phyloP scores from a whole-genome alignment of 129 eudicot genomes.

The Apium graveolens region DNA sequence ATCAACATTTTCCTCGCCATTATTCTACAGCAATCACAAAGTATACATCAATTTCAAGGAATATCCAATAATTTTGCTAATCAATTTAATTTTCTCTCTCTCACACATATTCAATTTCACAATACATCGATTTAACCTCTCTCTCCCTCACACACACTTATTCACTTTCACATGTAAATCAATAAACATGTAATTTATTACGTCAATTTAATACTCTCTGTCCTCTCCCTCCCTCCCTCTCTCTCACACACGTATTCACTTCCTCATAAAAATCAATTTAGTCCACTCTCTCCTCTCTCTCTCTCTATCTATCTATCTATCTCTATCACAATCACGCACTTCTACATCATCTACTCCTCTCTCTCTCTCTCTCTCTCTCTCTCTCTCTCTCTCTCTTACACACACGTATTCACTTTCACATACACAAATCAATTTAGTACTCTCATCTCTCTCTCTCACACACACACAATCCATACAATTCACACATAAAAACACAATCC shows the following conservation, averaged over 20 bases:
- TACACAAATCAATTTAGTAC: too few relatives aligned
- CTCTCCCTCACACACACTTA: background rate
- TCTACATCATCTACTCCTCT: background rate
- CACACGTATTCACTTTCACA: background rate
- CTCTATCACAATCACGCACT: too few relatives aligned
- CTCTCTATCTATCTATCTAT: background rate
- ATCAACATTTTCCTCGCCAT: constrained; percentile 77
- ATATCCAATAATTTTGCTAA: background rate
- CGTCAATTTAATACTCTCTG: too few relatives aligned
- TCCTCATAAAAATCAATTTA: background rate
- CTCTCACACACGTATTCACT: background rate
- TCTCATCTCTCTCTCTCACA: too few relatives aligned
- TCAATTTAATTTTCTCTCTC: background rate
- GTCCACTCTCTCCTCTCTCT: background rate
- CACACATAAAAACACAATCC: background rate
- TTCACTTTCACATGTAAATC: background rate
- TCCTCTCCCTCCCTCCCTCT: background rate
- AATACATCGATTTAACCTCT: too few relatives aligned
- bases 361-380: background rate
- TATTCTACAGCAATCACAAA: constrained; percentile 17
- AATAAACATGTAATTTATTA: too few relatives aligned
- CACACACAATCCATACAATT: background rate
- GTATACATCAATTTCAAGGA: background rate
- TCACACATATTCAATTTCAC: background rate
- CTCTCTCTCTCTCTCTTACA: background rate